Conservation (phyloP, 192 early-diverging fungal species). For the Haplosporangium gracile region DNA sequence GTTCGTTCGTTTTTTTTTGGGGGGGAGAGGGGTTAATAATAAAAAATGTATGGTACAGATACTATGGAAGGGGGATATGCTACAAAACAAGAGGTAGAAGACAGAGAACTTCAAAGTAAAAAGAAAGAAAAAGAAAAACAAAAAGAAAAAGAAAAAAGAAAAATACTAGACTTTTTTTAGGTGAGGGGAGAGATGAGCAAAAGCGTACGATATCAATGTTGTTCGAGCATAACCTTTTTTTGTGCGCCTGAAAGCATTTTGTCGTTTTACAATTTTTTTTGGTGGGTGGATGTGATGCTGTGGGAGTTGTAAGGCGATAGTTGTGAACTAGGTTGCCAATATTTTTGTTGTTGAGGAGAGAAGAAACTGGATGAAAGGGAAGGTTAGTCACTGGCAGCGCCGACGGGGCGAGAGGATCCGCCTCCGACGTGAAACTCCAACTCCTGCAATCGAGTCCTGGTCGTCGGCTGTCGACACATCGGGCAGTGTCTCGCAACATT, state of each 20-base stretch:
- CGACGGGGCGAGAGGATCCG: not conserved
- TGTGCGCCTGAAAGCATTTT: conserved; percentile 3
- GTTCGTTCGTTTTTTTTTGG: not conserved
- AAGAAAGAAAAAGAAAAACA: not conserved
- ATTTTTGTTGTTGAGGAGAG: not conserved
- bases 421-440: conserved; percentile 20
- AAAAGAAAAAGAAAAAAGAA: not conserved
- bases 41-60: not conserved
- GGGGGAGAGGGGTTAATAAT: not conserved
- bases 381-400: not conserved
- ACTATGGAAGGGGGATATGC: not conserved
- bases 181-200: not conserved
- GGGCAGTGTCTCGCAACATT: conserved; percentile 20
- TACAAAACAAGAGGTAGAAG: conserved; percentile 7
- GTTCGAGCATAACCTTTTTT: not conserved
- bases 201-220: not conserved
- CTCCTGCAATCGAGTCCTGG: conserved; percentile 15
- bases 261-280: conserved; percentile 11
- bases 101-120: not conserved
- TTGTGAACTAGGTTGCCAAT: not conserved
- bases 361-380: not conserved
- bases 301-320: not conserved
- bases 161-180: not conserved
- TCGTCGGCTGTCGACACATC: conserved; percentile 25
- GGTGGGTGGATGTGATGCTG: not conserved